phyloP scores from a whole-genome alignment of 208 protist species.

The Crithidia mellificae region DNA sequence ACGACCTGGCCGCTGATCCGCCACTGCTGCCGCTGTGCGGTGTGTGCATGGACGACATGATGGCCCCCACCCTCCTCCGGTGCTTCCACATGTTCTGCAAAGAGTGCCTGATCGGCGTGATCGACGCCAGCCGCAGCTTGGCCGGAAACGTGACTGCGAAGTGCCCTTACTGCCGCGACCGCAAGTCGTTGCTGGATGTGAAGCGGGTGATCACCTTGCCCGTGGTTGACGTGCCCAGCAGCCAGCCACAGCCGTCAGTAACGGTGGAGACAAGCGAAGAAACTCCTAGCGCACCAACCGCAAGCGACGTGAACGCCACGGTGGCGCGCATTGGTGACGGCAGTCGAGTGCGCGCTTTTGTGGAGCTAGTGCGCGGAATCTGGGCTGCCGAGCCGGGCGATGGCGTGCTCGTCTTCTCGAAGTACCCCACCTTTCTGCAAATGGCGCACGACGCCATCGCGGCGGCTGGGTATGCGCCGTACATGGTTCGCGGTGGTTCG shows the following conservation, averaged over 20 bases:
- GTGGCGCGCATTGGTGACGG: constrained; percentile 36
- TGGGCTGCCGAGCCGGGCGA: constrained; percentile 35
- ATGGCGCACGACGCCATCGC: constrained; percentile 26
- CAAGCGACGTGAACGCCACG: constrained; percentile 17
- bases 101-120: constrained; percentile 50
- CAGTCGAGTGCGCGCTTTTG: constrained; percentile 35
- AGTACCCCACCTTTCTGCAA: constrained; percentile 41
- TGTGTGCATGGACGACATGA: constrained; percentile 55
- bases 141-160: constrained; percentile 33
- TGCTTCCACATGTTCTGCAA: constrained; percentile 71
- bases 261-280: neutral
- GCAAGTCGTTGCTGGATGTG: constrained; percentile 32
- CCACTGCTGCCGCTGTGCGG: constrained; percentile 44
- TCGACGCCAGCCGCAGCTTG: constrained; percentile 33
- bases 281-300: neutral
- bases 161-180: constrained; percentile 50
- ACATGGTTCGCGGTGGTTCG: constrained; percentile 43
- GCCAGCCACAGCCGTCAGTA: neutral
- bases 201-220: constrained; percentile 24
- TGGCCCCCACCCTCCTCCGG: constrained; percentile 42
- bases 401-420: constrained; percentile 54
- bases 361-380: constrained; percentile 40
- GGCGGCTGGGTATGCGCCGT: constrained; percentile 31
- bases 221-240: no score
- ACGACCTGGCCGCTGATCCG: constrained; percentile 37